These are phyloP conservation scores for Volvox carteri DNA, from an alignment of 163 green algal genomes.

Conservation along the genomic window DNA sequence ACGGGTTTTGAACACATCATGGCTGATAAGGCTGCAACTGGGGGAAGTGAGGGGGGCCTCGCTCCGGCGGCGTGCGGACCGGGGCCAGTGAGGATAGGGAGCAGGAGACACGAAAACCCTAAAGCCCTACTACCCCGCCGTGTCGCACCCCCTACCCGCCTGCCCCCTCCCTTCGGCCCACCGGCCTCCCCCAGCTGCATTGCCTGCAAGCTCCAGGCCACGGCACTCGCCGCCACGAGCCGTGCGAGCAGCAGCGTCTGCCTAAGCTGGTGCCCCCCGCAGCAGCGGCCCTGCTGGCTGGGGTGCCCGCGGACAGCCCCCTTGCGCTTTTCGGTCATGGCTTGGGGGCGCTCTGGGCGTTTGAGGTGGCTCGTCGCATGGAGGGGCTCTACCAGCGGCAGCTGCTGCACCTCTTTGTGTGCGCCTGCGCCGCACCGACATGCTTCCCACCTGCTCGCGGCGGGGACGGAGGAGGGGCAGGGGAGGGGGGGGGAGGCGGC, in stretches of 20 bases:
- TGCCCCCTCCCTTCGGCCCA: too few species aligned
- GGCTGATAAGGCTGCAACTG: too few species aligned
- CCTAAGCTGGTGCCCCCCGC: conserved; percentile 1
- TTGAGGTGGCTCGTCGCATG: conserved; percentile 36
- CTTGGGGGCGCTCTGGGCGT: conserved; percentile 35
- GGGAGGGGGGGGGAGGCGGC: not conserved
- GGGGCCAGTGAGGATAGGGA: too few species aligned
- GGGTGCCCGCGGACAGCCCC: not conserved
- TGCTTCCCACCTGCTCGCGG: conserved; percentile 7
- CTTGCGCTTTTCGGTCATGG: conserved; percentile 40
- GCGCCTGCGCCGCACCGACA: not conserved
- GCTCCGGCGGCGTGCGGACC: too few species aligned
- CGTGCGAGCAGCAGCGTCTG: not conserved
- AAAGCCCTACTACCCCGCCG: too few species aligned
- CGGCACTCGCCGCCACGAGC: conserved; percentile 26
- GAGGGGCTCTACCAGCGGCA: conserved; percentile 29
- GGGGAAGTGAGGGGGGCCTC: too few species aligned
- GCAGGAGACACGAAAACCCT: too few species aligned
- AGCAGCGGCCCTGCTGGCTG: conserved; percentile 10
- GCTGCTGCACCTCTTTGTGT: conserved; percentile 43
- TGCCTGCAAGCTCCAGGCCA: conserved; percentile 24
- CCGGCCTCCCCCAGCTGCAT: conserved; percentile 16
- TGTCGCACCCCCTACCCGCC: too few species aligned
- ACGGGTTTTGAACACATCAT: too few species aligned
- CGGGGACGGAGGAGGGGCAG: not conserved